Base-by-base conservation (phyloP, 2,329 filamentous ascomycete species). In the Penicillium sp. region DNA sequence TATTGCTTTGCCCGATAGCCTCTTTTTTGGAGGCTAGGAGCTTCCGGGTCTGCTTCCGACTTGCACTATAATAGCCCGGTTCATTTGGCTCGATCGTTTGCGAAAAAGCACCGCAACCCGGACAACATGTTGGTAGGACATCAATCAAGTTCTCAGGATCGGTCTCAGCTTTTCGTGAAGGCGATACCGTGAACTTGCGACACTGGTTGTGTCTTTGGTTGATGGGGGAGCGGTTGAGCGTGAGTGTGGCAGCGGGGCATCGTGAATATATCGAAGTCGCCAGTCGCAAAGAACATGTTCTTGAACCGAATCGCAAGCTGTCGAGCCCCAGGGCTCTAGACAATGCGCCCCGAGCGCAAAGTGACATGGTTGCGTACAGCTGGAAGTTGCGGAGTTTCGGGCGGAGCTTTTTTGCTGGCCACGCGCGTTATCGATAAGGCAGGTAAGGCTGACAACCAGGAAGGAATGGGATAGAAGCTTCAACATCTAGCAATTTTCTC, bases 41-140 rank as follows among this genome's bases (percentile, higher is more conserved):
- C 60, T 72, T 73, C 53, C 77, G 80, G 37, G 83, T 79, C 31
- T 76, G 77, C 59, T 79, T 82, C 58, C 83, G 77, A 33, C 73
- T 76, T 47, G 76, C 69, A 58, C 79, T 77, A 70, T 87, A 89
- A 70, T 80, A 88, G 11, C 86, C 86, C 2, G 86, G 81, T 63
- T 83, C 79, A 1, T 80, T 74, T 37, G 80, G 75, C 49, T 84
- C 80, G 50, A 84, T 70, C 5, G 81, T 83, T 70, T 88, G 86
- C 36, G 83, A 79, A 37, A 82, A 81, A 31, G 85, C 86, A 55
- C 86, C 86, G 64, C 86, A 89, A 65, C 86, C 86, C 33, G 86
- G 86, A 69, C 86, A 88, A 24, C 81, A 79, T 6, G 79, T 56
- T 0, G 84, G 84, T 13, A 87, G 69, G 6, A 60, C 37, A 18